These are phyloP conservation scores for Spergularia azorica DNA, from an alignment of 179 eudicot genomes.

Conservation along the genomic window DNA sequence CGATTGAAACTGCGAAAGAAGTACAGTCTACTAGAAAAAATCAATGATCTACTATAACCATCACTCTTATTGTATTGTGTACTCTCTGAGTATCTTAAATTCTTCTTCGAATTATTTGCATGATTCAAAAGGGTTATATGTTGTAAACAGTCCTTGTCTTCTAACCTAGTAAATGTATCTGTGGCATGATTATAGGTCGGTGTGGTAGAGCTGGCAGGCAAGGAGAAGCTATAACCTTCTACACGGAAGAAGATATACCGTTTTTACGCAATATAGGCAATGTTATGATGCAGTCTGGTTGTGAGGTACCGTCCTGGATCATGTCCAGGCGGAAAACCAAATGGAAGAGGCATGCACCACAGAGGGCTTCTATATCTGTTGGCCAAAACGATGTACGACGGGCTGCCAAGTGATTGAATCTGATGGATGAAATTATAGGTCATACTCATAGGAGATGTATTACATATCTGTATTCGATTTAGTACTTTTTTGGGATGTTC, in stretches of 20 bases:
- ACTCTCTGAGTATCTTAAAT: no score
- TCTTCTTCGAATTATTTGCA: no score
- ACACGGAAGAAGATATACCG: conserved; percentile 84
- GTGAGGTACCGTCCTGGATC: conserved; percentile 90
- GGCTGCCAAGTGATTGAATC: neutral
- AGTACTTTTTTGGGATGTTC: no score
- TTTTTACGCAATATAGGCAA: conserved; percentile 77
- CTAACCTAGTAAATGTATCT: neutral
- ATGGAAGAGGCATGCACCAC: conserved; percentile 88
- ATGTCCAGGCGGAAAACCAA: conserved; percentile 67
- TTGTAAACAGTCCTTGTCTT: neutral
- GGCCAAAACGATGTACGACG: conserved; percentile 40
- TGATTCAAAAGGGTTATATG: no score
- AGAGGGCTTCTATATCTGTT: conserved; percentile 55
- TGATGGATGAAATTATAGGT: neutral
- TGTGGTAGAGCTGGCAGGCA: conserved; percentile 93
- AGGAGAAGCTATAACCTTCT: conserved; percentile 91
- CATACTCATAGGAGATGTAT: conserved; percentile 7
- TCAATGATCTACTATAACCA: no score
- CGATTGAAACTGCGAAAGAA: no score
- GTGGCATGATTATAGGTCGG: conserved; percentile 52
- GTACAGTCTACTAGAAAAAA: no score
- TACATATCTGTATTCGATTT: conserved; percentile 1
- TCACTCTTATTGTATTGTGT: no score
- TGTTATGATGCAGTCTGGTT: conserved; percentile 75